Evolutionary conservation across 2,329 filamentous ascomycete genomes (phyloP), one percentile per base, ranked within the genome.

Genomic region (Arthrobotrys pseudoclavata): DNA sequence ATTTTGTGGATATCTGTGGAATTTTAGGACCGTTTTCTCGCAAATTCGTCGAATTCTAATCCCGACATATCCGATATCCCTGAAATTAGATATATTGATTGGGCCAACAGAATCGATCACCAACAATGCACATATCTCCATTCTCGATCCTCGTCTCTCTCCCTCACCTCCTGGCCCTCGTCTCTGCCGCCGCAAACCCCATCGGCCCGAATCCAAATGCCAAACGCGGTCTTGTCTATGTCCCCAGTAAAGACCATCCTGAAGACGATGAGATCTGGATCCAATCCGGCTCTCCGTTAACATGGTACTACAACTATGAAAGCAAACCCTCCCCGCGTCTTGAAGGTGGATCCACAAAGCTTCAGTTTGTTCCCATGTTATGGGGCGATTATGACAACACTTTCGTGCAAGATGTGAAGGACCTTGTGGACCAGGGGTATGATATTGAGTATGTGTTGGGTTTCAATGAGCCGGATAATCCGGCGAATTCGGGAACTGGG

Each of bases 251-350:
- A 4, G 82, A 87, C 0, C 84, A 86, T 70, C 86, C 88, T 0
- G 75, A 85, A 15, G 92, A 95, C 84, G 89, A 93, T 84, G 82
- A 86, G 55, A 86, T 91, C 81, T 94, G 91, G 91, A 84, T 86
- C 10, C 83, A 85, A 50, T 64, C 85, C 4, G 86, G 85, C 42
- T 88, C 87, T 18, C 87, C 89, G 48, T 84, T 95, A 69, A 91
- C 89, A 2, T 96, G 92, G 92, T 96, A 96, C 86, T 96, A 95
- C 87, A 95, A 94, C 85, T 96, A 94, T 83, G 84, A 84, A 26
- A 82, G 86, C 20, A 82, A 83, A 2, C 91, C 92, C 0, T 88
- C 89, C 0, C 79, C 86, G 0, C 84, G 84, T 48, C 90, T 87
- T 82, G 79, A 83, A 47, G 83, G 85, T 61, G 81, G 86, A 31